These are phyloP conservation scores for Phytophthora pseudosyringae DNA, from an alignment of 352 stramenopile species.

Conservation along the genomic window DNA sequence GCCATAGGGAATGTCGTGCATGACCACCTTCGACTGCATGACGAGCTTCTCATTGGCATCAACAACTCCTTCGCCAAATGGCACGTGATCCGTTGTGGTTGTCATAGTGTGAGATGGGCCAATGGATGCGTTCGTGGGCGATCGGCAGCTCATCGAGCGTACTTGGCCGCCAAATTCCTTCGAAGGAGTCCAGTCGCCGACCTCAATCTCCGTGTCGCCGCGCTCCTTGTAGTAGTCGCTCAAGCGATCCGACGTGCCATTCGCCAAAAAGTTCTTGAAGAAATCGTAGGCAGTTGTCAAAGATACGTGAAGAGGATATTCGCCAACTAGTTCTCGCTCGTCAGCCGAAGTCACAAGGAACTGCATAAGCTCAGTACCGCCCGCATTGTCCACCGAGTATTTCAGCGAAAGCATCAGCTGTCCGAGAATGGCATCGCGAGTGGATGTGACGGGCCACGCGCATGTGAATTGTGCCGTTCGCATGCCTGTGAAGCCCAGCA, in stretches of 20 bases:
- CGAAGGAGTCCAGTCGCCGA: slow-evolving; percentile 67
- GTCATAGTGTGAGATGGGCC: slow-evolving; percentile 85
- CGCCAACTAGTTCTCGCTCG: slow-evolving; percentile 72
- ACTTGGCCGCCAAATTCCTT: slow-evolving; percentile 76
- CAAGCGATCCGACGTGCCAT: slow-evolving; percentile 56
- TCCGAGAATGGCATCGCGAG: slow-evolving; percentile 68
- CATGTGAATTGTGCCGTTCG: slow-evolving; percentile 59
- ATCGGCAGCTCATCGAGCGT: slow-evolving; percentile 68
- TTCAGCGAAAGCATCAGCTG: slow-evolving; percentile 70
- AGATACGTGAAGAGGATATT: slow-evolving; percentile 66
- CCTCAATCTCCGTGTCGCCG: slow-evolving; percentile 76
- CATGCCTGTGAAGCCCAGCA: slow-evolving; percentile 81
- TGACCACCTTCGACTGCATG: slow-evolving; percentile 64
- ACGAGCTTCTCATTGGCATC: slow-evolving; percentile 58
- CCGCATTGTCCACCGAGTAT: slow-evolving; percentile 67
- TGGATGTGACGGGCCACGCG: slow-evolving; percentile 78
- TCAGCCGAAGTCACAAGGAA: slow-evolving; percentile 76
- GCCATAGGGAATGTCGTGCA: slow-evolving; percentile 89
- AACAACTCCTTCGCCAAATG: slow-evolving; percentile 44
- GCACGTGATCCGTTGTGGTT: slow-evolving; percentile 76
- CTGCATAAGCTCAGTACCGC: slow-evolving; percentile 49
- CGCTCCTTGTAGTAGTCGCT: slow-evolving; percentile 72
- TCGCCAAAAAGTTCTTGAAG: slow-evolving; percentile 74
- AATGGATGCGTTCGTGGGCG: slow-evolving; percentile 84
- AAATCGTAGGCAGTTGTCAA: slow-evolving; percentile 62